phyloP scores from a whole-genome alignment of 306 rosid species.

The Arachis hypogaea region DNA sequence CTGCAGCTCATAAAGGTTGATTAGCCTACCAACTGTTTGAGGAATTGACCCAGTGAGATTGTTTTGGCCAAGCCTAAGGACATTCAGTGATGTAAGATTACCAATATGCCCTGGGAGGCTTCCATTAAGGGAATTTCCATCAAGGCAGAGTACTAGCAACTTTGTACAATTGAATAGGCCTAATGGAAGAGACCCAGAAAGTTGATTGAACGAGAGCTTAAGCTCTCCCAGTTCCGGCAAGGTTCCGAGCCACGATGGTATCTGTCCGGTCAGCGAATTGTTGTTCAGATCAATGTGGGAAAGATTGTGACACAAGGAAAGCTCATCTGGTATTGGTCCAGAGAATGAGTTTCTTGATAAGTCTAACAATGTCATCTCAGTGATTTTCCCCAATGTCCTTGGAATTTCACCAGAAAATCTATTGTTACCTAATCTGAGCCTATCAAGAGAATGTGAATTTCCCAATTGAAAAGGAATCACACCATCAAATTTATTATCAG shows the following conservation, averaged over 20 bases:
- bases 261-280: constrained; percentile 61
- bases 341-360: constrained; percentile 71
- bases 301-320: constrained; percentile 70
- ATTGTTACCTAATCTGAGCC: constrained; percentile 78
- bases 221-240: constrained; percentile 69
- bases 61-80: constrained; percentile 64
- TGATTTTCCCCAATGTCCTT: constrained; percentile 61
- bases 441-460: constrained; percentile 62
- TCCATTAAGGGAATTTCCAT: constrained; percentile 69
- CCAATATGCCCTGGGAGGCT: constrained; percentile 66
- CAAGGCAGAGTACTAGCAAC: constrained; percentile 66
- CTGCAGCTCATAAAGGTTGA: constrained; percentile 62
- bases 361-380: constrained; percentile 62
- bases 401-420: constrained; percentile 76
- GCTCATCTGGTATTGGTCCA: constrained; percentile 74
- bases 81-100: constrained; percentile 60
- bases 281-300: constrained; percentile 61
- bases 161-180: constrained; percentile 63
- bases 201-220: constrained; percentile 65
- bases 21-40: constrained; percentile 53
- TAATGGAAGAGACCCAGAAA: constrained; percentile 65
- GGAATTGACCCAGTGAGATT: constrained; percentile 72
- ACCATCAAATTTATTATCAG: constrained; percentile 64
- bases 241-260: constrained; percentile 83
- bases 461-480: constrained; percentile 74